Base-by-base conservation (phyloP, 2,329 filamentous ascomycete species). In the Elsinoe arachidis region DNA sequence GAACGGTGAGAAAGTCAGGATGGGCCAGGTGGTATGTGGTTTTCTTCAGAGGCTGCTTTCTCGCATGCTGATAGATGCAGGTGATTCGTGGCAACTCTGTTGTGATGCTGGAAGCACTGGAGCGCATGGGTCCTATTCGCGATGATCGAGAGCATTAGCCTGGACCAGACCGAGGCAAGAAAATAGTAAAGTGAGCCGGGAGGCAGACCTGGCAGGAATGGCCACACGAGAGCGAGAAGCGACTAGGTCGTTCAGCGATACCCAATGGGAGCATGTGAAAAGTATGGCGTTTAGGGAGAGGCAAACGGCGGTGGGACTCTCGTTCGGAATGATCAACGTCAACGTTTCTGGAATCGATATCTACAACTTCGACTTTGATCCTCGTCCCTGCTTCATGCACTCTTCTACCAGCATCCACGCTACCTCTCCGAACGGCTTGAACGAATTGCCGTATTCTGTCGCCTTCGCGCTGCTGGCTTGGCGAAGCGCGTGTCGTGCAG, bases 31-130 rank as follows among this genome's bases (percentile, higher is more conserved):
- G 61, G 92, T 90, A 82, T 63, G 86, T 80, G 61, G 26, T 30
- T 5, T 15, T 63, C 4, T 2, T 30, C 4, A 7, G 26, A 30
- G 26, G 2, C 7, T 9, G 2, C 3, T 30, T 30, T 7, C 7
- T 30, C 26, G 26, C 3, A 30, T 30, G 26, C 26, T 30, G 9
- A 30, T 54, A 6, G 6, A 65, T 67, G 66, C 58, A 90, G 87
- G 88, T 96, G 63, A 96, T 99, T 68, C 88, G 95, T 65, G 93
- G 93, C 63, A 99, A 99, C 76, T 96, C 92, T 1, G 91, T 99
- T 23, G 91, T 99, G 57, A 96, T 99, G 92, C 82, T 99, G 57
- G 95, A 99, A 66, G 71, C 71, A 44, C 65, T 73, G 44, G 71
- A 73, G 61, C 64, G 71, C 44, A 73, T 73, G 57, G 68, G 63